Evolutionary conservation across 23 red algal genomes (phyloP).

Genomic region (Gracilaria gracilis): DNA sequence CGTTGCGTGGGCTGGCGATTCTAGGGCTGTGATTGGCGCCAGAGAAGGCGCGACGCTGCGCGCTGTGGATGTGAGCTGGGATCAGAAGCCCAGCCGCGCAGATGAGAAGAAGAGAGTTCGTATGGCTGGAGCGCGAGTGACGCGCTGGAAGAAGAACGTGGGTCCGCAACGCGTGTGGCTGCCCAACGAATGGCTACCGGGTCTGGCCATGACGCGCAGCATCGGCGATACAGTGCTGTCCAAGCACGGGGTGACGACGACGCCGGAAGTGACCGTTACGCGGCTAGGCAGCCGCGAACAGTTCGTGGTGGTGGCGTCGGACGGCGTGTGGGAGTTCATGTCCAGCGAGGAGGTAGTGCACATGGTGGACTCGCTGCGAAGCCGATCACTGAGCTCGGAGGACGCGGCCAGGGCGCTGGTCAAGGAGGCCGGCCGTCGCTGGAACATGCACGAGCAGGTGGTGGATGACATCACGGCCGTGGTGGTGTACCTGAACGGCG

Average conservation of each 20-base stretch:
- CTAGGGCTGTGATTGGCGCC: slow-evolving; percentile 80
- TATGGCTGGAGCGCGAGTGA: slow-evolving; percentile 84
- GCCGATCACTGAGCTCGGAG: slow-evolving; percentile 23
- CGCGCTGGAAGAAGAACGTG: slow-evolving; percentile 86
- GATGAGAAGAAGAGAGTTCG: slow-evolving; percentile 92
- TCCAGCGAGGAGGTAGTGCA: slow-evolving; percentile 83
- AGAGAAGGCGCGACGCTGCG: not conserved
- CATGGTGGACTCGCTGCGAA: slow-evolving; percentile 58
- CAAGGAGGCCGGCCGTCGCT: slow-evolving; percentile 87
- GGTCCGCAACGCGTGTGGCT: slow-evolving; percentile 97
- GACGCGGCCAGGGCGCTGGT: slow-evolving; percentile 80
- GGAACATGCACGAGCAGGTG: slow-evolving; percentile 85
- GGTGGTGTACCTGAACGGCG: slow-evolving; percentile 80
- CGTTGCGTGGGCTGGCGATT: slow-evolving; percentile 87
- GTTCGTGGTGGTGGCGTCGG: slow-evolving; percentile 88
- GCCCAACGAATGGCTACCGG: slow-evolving; percentile 89
- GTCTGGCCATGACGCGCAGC: slow-evolving; percentile 98
- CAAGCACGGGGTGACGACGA: slow-evolving; percentile 72
- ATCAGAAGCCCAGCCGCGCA: slow-evolving; percentile 82
- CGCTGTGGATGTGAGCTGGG: slow-evolving; percentile 82
- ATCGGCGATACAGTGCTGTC: slow-evolving; percentile 91
- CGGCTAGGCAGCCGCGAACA: slow-evolving; percentile 60
- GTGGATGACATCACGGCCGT: slow-evolving; percentile 97
- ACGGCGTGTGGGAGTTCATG: slow-evolving; percentile 99
- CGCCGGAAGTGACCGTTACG: slow-evolving; percentile 83